phyloP scores from a whole-genome alignment of 768 basidiomycete species.

The Suillus lakei region DNA sequence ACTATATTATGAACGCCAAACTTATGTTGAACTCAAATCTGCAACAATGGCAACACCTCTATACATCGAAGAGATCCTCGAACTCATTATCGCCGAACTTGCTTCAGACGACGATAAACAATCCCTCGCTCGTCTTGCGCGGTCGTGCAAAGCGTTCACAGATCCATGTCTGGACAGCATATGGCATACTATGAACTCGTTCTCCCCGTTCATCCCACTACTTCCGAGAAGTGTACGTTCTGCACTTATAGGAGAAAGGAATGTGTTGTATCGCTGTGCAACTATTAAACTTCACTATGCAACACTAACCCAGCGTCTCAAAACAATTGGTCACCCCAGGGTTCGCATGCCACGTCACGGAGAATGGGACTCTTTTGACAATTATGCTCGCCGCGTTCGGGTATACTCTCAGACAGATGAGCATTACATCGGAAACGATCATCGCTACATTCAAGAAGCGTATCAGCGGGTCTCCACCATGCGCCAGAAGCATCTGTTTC shows the following conservation, averaged over 20 bases:
- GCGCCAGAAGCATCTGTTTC: background rate
- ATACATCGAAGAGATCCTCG: slow-evolving; percentile 16
- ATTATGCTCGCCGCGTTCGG: background rate
- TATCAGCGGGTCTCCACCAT: background rate
- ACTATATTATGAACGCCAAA: no score
- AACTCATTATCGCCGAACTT: slow-evolving; percentile 15
- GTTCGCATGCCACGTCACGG: background rate
- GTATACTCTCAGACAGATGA: no score
- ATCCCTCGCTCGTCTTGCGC: slow-evolving; percentile 10
- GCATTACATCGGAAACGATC: no score
- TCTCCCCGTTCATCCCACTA: background rate
- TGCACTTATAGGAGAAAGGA: background rate
- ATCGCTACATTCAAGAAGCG: background rate
- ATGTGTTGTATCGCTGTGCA: background rate
- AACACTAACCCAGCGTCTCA: background rate
- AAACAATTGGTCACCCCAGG: background rate
- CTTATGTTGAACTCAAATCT: no score
- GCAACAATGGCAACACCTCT: no score
- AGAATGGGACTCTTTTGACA: background rate
- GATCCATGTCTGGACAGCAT: background rate
- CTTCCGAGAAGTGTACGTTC: background rate
- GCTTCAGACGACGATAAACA: slow-evolving; percentile 11
- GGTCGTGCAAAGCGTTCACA: slow-evolving; percentile 12
- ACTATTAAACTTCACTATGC: background rate
- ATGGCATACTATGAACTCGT: background rate